Conservation (phyloP, 2,329 filamentous ascomycete genomes). For the Emergomyces pasteurianus region DNA sequence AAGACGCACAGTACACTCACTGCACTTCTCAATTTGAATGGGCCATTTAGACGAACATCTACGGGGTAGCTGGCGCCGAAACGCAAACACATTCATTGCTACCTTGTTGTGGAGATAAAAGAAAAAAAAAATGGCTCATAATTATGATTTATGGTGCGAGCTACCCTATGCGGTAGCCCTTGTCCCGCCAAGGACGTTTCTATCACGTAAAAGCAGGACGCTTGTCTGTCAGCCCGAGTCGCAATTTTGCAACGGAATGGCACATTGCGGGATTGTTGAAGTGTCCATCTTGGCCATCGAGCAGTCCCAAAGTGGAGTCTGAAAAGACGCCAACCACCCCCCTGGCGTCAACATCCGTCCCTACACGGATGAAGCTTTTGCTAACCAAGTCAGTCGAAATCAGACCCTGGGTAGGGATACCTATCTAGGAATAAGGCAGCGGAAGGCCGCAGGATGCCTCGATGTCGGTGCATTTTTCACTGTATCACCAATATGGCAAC, state of each 20-base stretch:
- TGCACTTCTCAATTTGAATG: neutral
- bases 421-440: neutral
- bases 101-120: neutral
- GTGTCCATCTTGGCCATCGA: too few species aligned
- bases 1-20: neutral
- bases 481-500: neutral
- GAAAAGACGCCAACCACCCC: neutral
- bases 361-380: neutral
- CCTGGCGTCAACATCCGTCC: neutral
- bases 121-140: neutral
- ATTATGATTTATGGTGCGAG: neutral
- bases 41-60: neutral
- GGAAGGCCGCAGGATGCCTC: neutral
- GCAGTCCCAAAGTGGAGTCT: neutral
- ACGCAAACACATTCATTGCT: neutral
- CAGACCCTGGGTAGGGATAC: neutral
- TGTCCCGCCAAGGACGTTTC: neutral
- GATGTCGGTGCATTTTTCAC: neutral
- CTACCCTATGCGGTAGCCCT: neutral
- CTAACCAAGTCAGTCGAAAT: neutral
- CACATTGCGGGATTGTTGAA: neutral
- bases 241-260: neutral
- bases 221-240: neutral
- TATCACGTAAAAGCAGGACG: neutral
- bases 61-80: too few species aligned